Percentiles rank a stretch among this genome's conserved stretches.
phyloP scores from a whole-genome alignment of 306 rosid genomes.

The Clitoria ternatea region DNA sequence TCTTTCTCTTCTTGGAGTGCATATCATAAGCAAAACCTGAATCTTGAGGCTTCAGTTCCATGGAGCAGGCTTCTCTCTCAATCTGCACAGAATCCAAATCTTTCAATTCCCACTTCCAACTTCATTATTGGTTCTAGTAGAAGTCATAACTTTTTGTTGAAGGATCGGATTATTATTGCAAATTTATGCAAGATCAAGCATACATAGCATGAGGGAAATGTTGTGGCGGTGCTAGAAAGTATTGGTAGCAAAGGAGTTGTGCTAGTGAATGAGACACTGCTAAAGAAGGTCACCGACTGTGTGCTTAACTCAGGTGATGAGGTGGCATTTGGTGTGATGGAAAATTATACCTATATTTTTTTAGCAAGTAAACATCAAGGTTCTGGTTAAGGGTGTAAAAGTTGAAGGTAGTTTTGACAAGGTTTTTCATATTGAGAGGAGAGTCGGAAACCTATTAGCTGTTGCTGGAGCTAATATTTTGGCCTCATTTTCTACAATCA shows the following conservation, averaged over 20 bases:
- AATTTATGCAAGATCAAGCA: conserved; percentile 76
- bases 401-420: conserved; percentile 60
- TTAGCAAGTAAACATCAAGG: conserved; percentile 62
- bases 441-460: conserved; percentile 85
- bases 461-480: conserved; percentile 96
- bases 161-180: conserved; percentile 62
- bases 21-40: conserved; percentile 55
- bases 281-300: conserved; percentile 65
- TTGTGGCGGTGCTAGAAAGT: conserved; percentile 76
- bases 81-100: conserved; percentile 79
- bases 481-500: conserved; percentile 81
- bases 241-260: conserved; percentile 86
- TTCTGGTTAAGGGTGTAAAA: conserved; percentile 65
- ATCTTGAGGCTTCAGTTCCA: conserved; percentile 52
- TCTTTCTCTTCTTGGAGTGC: conserved; percentile 49
- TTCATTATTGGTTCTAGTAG: conserved; percentile 73
- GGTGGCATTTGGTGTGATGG: conserved; percentile 67
- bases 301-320: conserved; percentile 87
- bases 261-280: conserved; percentile 66
- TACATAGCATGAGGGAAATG: conserved; percentile 67
- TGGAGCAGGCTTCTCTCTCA: conserved; percentile 87
- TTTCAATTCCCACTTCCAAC: conserved; percentile 35
- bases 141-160: conserved; percentile 56
- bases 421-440: conserved; percentile 63
- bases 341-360: conserved; percentile 85